These are phyloP conservation scores for Telfairia occidentalis DNA, from an alignment of 331 rosid genomes.

Conservation along the genomic window DNA sequence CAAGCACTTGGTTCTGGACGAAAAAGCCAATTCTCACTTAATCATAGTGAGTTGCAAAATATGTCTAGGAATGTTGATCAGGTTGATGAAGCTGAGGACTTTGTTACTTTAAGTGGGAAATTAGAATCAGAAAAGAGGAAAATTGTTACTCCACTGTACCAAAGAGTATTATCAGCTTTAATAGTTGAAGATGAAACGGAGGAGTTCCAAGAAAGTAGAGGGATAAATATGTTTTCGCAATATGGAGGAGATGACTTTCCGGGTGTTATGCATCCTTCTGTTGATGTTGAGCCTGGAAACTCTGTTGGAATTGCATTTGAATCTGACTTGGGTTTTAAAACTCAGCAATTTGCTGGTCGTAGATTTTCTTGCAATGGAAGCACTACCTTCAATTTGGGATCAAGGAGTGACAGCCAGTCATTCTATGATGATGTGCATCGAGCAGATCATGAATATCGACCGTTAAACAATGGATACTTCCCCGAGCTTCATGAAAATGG, in stretches of 20 bases:
- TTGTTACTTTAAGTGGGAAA: constrained; percentile 24
- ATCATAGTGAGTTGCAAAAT: constrained; percentile 25
- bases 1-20: constrained; percentile 30
- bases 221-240: constrained; percentile 27
- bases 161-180: constrained; percentile 71
- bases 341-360: constrained; percentile 23
- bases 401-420: constrained; percentile 25
- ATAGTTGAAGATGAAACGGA: constrained; percentile 50
- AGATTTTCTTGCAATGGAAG: constrained; percentile 43
- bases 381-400: constrained; percentile 21
- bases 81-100: constrained; percentile 24
- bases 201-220: constrained; percentile 32
- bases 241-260: constrained; percentile 28
- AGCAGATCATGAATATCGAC: constrained; percentile 22
- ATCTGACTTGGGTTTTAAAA: constrained; percentile 19
- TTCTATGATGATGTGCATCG: constrained; percentile 18
- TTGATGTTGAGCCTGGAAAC: constrained; percentile 27
- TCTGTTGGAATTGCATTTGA: constrained; percentile 19
- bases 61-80: constrained; percentile 19
- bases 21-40: constrained; percentile 24
- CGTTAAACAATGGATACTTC: constrained; percentile 23
- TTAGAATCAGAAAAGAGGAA: constrained; percentile 26
- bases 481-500: constrained; percentile 34
- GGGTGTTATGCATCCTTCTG: constrained; percentile 17
- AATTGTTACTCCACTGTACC: constrained; percentile 48